These are phyloP conservation scores for Alternaria brassicicola DNA, from an alignment of 2,329 filamentous ascomycete genomes.

Conservation along the genomic window DNA sequence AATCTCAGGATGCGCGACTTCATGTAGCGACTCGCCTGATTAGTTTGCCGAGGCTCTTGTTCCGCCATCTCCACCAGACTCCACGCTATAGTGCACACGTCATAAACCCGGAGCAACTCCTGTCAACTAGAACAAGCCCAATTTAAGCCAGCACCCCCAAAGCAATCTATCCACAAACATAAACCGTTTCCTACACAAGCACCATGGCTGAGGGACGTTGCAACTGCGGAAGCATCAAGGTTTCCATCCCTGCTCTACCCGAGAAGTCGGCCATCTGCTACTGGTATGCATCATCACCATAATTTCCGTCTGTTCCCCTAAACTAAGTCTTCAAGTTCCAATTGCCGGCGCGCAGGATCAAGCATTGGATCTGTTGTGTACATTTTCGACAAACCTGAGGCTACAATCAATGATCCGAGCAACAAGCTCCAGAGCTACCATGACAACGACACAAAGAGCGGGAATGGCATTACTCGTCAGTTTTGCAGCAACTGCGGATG, in stretches of 20 bases:
- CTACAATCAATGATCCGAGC: slow-evolving; percentile 30
- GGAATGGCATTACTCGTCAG: slow-evolving; percentile 33
- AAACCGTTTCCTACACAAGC: neutral
- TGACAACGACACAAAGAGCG: slow-evolving; percentile 36
- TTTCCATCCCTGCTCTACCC: slow-evolving; percentile 31
- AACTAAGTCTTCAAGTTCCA: slow-evolving; percentile 24
- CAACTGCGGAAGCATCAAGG: slow-evolving; percentile 39
- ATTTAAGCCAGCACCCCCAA: neutral
- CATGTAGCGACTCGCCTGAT: neutral
- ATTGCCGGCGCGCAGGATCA: slow-evolving; percentile 39
- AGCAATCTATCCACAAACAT: neutral
- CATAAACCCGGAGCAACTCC: neutral
- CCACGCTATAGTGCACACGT: neutral
- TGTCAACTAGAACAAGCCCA: no score
- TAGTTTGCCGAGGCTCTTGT: neutral
- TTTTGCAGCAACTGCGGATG: slow-evolving; percentile 43
- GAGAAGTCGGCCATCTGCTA: slow-evolving; percentile 36
- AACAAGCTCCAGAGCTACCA: slow-evolving; percentile 32
- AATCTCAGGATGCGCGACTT: neutral
- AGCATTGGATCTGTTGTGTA: slow-evolving; percentile 31
- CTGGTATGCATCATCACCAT: slow-evolving; percentile 23
- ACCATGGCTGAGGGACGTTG: slow-evolving; percentile 38
- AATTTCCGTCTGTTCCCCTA: neutral
- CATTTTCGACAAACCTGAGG: slow-evolving; percentile 24
- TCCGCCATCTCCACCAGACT: neutral